Conservation (phyloP, 129 eudicot genomes). For the Erigeron canadensis region DNA sequence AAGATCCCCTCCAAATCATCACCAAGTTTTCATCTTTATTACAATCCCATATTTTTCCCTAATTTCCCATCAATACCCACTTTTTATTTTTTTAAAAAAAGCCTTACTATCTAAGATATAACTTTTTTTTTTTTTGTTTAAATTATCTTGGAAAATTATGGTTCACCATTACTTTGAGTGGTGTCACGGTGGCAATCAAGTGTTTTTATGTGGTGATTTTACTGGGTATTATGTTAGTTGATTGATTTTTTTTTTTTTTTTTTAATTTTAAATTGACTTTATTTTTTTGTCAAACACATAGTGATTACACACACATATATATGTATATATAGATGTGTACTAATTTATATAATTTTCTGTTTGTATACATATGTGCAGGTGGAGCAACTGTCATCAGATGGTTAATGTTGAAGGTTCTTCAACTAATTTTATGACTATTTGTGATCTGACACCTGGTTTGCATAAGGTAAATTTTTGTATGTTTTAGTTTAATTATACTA, state of each 20-base stretch:
- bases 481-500: not conserved
- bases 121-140: conserved; percentile 17
- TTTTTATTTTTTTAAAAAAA: not conserved
- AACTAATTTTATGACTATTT: conserved; percentile 45
- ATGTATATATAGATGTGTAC: not conserved
- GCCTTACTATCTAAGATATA: too few species aligned
- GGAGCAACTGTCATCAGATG: conserved; percentile 55
- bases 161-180: conserved; percentile 59
- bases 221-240: conserved; percentile 42
- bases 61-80: not conserved
- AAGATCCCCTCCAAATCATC: conserved; percentile 33
- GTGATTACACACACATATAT: not conserved
- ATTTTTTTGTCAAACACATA: conserved; percentile 11
- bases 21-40: conserved; percentile 33
- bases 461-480: conserved; percentile 46
- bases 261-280: conserved; percentile 24
- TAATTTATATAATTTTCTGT: conserved; percentile 21
- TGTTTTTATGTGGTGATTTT: conserved; percentile 50
- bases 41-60: conserved; percentile 2
- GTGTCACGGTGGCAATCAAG: conserved; percentile 65
- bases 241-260: not conserved
- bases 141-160: conserved; percentile 33
- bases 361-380: conserved; percentile 42
- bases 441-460: conserved; percentile 63
- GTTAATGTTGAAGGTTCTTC: conserved; percentile 52